Base-by-base conservation (phyloP, 148 eudicot species). In the Simmondsia chinensis region DNA sequence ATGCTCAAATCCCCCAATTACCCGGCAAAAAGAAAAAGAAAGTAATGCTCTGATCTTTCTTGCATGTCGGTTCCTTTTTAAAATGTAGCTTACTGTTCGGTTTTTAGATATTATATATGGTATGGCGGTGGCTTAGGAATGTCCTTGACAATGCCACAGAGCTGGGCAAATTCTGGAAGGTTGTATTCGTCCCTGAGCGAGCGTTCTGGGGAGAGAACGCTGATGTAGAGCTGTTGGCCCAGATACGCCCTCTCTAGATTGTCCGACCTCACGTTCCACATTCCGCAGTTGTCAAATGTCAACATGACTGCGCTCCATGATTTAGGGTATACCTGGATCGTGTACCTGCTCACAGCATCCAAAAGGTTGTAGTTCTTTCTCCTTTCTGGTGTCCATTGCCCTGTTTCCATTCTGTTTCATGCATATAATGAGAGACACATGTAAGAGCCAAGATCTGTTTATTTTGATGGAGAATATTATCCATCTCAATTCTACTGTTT, bases 261-360 rank as follows among this genome's bases (percentile, higher is more conserved):
- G 23, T 48, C 56, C 5, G 74, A 69, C 29, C 83, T 62, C 54
- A 77, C n/a, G 49, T 53, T 77, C 83, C 83, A 77, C 75, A 77
- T 65, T 4, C 83, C 83, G 4, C 66, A 68, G 21, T 77, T 77
- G 60, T 77, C 79, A 11, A 77, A 52, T 14, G 83, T 69, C 13
- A 60, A 25, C 61, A 76, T 39, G 0, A 76, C 48, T 6, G 83
- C 83, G 33, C 79, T 72, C 83, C 83, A 76, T 33, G 70, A 64
- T 9, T 52, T 65, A 1, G 83, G 83, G 33, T 72, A 72, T 21
- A 76, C 83, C 20, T 76, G 83, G 26, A 76, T 65, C 39, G 58
- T 72, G 63, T 76, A 25, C 46, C 64, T 69, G 68, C 76, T 69
- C 26, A 77, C 65, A 16, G 73, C 68, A 31, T 77, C 83, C n/a